Evolutionary conservation across 257 asterid genomes (phyloP).

Genomic region (Striga asiatica): DNA sequence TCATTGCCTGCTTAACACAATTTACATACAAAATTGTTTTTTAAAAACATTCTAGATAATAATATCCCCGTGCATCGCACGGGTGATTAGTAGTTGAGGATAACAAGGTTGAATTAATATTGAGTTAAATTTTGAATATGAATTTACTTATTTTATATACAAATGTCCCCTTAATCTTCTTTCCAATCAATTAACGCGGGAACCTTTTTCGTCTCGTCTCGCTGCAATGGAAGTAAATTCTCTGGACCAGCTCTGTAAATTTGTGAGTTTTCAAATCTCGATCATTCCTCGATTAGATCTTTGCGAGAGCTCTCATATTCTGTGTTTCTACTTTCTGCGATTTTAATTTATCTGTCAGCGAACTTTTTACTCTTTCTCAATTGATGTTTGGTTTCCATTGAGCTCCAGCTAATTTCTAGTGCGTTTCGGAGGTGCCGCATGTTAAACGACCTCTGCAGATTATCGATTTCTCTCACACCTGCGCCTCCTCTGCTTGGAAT

Average conservation of each 20-base stretch:
- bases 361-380: too few species aligned
- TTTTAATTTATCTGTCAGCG: not conserved
- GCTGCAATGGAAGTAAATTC: conserved; percentile 41
- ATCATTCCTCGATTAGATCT: not conserved
- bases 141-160: too few species aligned
- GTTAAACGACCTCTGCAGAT: conserved; percentile 58
- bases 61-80: too few species aligned
- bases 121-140: too few species aligned
- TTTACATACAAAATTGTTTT: too few species aligned
- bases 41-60: too few species aligned
- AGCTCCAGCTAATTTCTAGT: conserved; percentile 52
- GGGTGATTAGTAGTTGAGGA: too few species aligned
- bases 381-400: not conserved
- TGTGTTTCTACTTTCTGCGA: not conserved
- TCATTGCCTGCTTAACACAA: too few species aligned
- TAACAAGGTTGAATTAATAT: too few species aligned
- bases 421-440: conserved; percentile 73
- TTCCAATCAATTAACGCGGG: conserved; percentile 22
- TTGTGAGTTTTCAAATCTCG: conserved; percentile 30
- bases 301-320: not conserved
- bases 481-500: conserved; percentile 39
- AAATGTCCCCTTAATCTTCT: too few species aligned
- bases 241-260: conserved; percentile 37
- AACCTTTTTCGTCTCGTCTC: not conserved
- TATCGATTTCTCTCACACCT: conserved; percentile 46